Conservation (phyloP, 176 grass and related monocot species). For the Triticum turgidum region DNA sequence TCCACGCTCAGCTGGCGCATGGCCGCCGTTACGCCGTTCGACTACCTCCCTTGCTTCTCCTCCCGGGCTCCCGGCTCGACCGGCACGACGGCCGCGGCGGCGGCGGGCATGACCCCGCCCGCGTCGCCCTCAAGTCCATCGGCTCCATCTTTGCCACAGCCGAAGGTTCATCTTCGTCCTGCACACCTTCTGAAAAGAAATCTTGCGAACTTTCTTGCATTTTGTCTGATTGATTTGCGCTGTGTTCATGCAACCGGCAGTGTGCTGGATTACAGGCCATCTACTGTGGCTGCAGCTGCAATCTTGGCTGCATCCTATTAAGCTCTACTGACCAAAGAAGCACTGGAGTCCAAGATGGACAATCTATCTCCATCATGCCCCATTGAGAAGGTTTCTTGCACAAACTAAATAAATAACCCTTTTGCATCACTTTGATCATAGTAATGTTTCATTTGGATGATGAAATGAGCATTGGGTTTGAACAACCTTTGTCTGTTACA, state of each 20-base stretch:
- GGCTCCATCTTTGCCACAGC: constrained; percentile 45
- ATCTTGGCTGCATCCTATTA: constrained; percentile 67
- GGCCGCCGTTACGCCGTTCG: constrained; percentile 84
- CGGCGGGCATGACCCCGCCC: constrained; percentile 26
- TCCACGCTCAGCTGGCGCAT: constrained; percentile 86
- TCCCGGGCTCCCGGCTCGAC: constrained; percentile 50
- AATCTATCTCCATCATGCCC: constrained; percentile 48
- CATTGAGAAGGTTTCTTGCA: constrained; percentile 56
- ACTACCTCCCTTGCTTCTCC: constrained; percentile 66
- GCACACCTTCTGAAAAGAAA: not conserved
- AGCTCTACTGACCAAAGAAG: constrained; percentile 47
- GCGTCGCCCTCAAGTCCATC: constrained; percentile 34
- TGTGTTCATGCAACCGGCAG: constrained; percentile 43
- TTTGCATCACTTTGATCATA: constrained; percentile 15
- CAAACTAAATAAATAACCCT: not conserved
- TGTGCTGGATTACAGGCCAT: constrained; percentile 67
- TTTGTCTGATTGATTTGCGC: constrained; percentile 11
- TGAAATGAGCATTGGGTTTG: constrained; percentile 12
- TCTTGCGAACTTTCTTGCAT: constrained; percentile 6
- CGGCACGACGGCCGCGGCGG: constrained; percentile 33
- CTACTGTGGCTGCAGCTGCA: constrained; percentile 68
- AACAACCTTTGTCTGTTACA: constrained; percentile 25
- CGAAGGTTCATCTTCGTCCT: constrained; percentile 26
- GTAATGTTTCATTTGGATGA: not conserved
- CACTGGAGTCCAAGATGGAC: constrained; percentile 54